Evolutionary conservation across 345 rosid genomes (phyloP), one percentile per base, ranked within the genome.

Genomic region (Brassica napus): DNA sequence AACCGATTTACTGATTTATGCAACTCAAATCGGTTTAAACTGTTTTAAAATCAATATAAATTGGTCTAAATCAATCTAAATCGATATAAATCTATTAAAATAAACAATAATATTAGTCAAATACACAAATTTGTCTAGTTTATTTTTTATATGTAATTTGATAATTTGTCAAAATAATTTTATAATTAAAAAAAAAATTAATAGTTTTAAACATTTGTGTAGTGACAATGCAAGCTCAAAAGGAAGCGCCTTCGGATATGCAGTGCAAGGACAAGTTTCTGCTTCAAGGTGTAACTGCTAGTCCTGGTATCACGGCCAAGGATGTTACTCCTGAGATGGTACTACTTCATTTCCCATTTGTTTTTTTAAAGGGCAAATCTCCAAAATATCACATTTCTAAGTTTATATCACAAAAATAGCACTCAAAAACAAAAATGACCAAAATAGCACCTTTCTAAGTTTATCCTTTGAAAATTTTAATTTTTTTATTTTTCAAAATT

Each of bases 231-330:
- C 59, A 54, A 54, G 59, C 59, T 15, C 59, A 54, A 15, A 54
- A 54, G 59, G 59, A 54, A 54, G 59, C 59, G 6, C 59, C 59
- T 14, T 78, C 80, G 2, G 97, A 94, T 75, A 81, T 92, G 97
- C 94, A 88, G 58, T 91, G 95, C 85, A 88, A 85, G 90, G 98
- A 92, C 80, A 94, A 94, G 79, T 91, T 94, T 78, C 86, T 94
- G 28, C 84, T 94, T 61, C 98, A 88, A 84, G 91, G 94, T 60
- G 89, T 87, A 12, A 75, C 77, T 52, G 94, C 87, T 52, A 81
- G 77, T 61, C 85, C 86, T 82, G 93, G 95, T 24, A 61, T 87
- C 65, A 87, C 92, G 1, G 24, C 86, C 1, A 90, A 87, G 58
- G 95, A 90, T 55, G 83, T 94, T 77, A 87, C 86, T 69, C 75